Conservation (phyloP, 306 rosid genomes). For the Rosa rugosa region DNA sequence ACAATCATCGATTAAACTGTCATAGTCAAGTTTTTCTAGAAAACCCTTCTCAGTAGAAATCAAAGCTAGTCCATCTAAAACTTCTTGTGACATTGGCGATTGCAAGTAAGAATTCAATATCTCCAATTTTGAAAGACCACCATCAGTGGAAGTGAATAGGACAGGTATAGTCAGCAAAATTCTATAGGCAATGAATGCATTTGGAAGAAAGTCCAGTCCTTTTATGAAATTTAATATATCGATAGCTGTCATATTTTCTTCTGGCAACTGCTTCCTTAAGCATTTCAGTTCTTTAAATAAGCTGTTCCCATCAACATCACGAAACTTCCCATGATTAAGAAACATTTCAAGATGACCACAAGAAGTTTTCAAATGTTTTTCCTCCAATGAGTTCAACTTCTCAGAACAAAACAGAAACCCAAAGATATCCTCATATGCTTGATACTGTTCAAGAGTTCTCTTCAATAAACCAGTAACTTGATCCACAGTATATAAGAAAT, state of each 20-base stretch:
- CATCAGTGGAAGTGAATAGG: neutral
- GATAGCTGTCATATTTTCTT: constrained; percentile 4
- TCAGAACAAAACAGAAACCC: constrained; percentile 1
- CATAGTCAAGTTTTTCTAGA: neutral
- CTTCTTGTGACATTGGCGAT: constrained; percentile 1
- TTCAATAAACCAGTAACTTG: neutral
- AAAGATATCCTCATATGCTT: neutral
- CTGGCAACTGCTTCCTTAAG: neutral
- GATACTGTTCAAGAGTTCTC: neutral
- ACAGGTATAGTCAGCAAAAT: neutral
- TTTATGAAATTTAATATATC: constrained; percentile 2
- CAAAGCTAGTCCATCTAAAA: neutral
- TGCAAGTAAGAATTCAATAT: constrained; percentile 7
- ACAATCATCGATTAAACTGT: neutral
- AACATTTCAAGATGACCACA: neutral
- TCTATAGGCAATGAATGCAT: constrained; percentile 14
- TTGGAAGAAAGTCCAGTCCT: neutral
- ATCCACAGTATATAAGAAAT: neutral
- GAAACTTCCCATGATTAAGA: neutral
- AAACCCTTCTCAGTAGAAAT: constrained; percentile 7
- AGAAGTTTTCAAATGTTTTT: neutral
- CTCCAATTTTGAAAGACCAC: constrained; percentile 11
- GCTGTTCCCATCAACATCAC: neutral
- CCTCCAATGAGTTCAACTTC: neutral
- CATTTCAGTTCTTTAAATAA: constrained; percentile 3